phyloP scores from a whole-genome alignment of 495 filamentous ascomycete genomes.

The Talaromyces borbonicus region DNA sequence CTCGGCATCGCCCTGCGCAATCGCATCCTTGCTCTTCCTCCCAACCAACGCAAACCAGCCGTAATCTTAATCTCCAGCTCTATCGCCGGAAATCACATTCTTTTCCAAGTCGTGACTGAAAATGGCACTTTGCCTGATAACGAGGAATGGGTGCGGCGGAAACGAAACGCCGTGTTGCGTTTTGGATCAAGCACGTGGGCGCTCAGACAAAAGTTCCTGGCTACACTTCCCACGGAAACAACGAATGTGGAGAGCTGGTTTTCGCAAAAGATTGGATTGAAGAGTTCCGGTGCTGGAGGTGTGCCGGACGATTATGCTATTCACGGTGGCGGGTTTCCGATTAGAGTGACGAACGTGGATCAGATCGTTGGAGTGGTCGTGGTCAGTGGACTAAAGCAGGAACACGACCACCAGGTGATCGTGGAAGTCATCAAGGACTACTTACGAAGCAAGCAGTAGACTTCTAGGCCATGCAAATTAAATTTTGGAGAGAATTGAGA shows the following conservation, averaged over 20 bases:
- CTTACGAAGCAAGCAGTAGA: constrained; percentile 14
- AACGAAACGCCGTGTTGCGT: constrained; percentile 59
- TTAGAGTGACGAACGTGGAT: constrained; percentile 59
- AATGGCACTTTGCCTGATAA: constrained; percentile 53
- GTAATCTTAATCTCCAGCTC: constrained; percentile 57
- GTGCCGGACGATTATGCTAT: constrained; percentile 56
- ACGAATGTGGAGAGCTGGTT: constrained; percentile 50
- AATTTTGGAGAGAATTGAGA: too few species aligned
- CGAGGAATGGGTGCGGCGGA: constrained; percentile 50
- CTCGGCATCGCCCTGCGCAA: constrained; percentile 54
- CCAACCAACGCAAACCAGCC: constrained; percentile 38
- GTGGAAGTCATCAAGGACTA: constrained; percentile 52
- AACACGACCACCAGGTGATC: constrained; percentile 68
- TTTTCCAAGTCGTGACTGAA: constrained; percentile 50
- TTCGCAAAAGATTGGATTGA: constrained; percentile 44
- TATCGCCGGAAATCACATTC: constrained; percentile 43
- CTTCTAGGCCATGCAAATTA: too few species aligned
- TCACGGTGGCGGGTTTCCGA: constrained; percentile 64
- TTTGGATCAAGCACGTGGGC: constrained; percentile 58
- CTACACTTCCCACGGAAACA: constrained; percentile 7
- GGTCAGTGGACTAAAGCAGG: constrained; percentile 65
- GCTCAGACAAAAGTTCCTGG: constrained; percentile 48
- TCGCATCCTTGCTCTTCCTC: constrained; percentile 45
- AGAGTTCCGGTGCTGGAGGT: constrained; percentile 27
- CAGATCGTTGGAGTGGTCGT: constrained; percentile 64